Percentiles rank a stretch among this genome's conserved stretches.
phyloP scores from a whole-genome alignment of 371 early-diverging fungal species.

The Mortierella sp. region DNA sequence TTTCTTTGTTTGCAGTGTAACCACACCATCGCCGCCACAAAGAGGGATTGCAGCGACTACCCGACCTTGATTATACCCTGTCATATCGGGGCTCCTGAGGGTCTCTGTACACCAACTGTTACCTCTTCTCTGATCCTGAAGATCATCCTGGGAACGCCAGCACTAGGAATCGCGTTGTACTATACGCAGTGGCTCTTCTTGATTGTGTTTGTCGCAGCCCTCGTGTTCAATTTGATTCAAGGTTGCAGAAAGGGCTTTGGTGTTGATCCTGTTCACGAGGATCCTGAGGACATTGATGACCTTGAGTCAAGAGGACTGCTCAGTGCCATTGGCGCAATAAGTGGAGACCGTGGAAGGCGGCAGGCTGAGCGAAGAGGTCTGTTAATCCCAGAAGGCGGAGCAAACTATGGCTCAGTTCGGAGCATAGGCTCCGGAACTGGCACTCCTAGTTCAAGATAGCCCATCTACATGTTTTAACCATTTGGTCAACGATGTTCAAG shows the following conservation, averaged over 20 bases:
- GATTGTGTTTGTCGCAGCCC: slow-evolving; percentile 56
- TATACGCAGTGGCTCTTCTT: slow-evolving; percentile 68
- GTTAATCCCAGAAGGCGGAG: slow-evolving; percentile 38
- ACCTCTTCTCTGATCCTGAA: slow-evolving; percentile 63
- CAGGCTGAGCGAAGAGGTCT: slow-evolving; percentile 36
- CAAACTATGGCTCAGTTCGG: slow-evolving; percentile 39
- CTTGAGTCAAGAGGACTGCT: slow-evolving; percentile 38
- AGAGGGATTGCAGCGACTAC: slow-evolving; percentile 61
- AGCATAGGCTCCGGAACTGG: neutral
- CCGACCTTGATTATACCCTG: slow-evolving; percentile 66
- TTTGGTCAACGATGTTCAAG: neutral
- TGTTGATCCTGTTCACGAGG: slow-evolving; percentile 27
- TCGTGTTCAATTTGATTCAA: slow-evolving; percentile 54
- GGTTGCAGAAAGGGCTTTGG: slow-evolving; percentile 49
- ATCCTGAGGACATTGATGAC: slow-evolving; percentile 36
- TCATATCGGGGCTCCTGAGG: slow-evolving; percentile 62
- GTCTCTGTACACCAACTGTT: slow-evolving; percentile 70
- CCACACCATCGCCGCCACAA: slow-evolving; percentile 52
- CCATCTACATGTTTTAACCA: neutral
- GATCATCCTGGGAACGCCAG: slow-evolving; percentile 62
- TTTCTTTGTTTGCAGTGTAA: slow-evolving; percentile 59
- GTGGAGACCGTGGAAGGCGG: slow-evolving; percentile 32
- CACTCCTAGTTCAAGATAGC: neutral
- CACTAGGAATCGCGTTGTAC: slow-evolving; percentile 66
- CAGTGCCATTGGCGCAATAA: slow-evolving; percentile 31